Conservation (phyloP, 768 basidiomycete genomes). For the Amanita polypyramis region DNA sequence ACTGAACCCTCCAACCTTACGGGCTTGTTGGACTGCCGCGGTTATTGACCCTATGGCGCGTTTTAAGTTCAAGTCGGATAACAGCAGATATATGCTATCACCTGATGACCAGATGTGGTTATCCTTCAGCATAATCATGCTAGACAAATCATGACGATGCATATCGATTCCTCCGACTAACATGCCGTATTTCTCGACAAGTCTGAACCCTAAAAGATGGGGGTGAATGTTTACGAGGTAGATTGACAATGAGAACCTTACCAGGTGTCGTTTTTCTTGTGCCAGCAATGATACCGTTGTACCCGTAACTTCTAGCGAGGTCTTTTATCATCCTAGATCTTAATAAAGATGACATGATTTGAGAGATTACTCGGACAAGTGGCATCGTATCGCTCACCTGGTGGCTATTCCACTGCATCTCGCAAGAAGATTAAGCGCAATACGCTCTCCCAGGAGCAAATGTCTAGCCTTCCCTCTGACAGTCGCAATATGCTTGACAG, state of each 20-base stretch:
- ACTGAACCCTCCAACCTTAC: constrained; percentile 84
- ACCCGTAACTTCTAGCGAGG: constrained; percentile 68
- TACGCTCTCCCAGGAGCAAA: constrained; percentile 83
- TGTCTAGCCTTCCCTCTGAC: constrained; percentile 84
- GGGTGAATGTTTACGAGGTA: constrained; percentile 2
- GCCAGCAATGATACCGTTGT: constrained; percentile 83
- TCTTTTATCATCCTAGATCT: constrained; percentile 78
- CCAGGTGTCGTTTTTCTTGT: constrained; percentile 97
- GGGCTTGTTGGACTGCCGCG: constrained; percentile 75
- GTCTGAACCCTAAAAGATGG: constrained; percentile 58
- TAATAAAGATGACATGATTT: constrained; percentile 19
- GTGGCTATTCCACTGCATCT: constrained; percentile 96
- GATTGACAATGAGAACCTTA: constrained; percentile 11
- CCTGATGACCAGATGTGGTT: constrained; percentile 99
- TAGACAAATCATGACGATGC: constrained; percentile 93
- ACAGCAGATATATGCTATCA: constrained; percentile 19
- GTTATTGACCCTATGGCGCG: constrained; percentile 70
- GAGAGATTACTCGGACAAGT: background rate
- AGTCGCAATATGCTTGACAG: constrained; percentile 80
- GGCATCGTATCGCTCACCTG: constrained; percentile 48
- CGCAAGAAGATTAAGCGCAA: constrained; percentile 88
- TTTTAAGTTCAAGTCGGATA: constrained; percentile 6
- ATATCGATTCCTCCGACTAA: constrained; percentile 93
- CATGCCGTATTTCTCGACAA: constrained; percentile 99
- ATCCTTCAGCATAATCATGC: constrained; percentile 99